Percentiles rank a stretch among this genome's conserved stretches.
Conservation (phyloP, 2,329 filamentous ascomycete species). For the Phyllosticta citrichinensis region DNA sequence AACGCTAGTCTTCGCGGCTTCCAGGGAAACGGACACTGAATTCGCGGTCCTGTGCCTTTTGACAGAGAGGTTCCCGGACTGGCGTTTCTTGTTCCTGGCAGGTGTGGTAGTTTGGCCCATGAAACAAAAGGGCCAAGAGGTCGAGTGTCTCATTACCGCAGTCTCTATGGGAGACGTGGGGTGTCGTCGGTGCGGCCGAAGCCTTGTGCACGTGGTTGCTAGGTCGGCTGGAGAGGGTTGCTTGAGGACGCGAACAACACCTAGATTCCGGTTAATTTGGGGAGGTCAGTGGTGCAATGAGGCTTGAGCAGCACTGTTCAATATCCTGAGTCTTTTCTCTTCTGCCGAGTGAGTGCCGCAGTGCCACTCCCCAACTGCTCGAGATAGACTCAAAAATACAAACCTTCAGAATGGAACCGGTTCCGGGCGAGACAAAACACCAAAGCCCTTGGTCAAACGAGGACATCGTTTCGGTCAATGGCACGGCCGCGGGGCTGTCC, state of each 20-base stretch:
- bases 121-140: background rate
- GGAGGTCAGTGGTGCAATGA: background rate
- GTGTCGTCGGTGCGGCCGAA: background rate
- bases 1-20: background rate
- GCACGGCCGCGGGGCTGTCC: background rate
- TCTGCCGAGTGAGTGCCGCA: background rate
- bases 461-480: background rate
- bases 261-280: background rate
- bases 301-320: background rate
- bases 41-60: background rate
- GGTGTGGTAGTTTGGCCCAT: background rate
- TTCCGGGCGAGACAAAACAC: background rate
- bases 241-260: background rate
- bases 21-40: background rate
- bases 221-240: background rate
- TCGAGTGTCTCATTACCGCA: background rate
- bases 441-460: background rate
- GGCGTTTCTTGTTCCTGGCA: background rate
- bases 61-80: background rate
- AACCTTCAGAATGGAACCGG: background rate
- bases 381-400: background rate
- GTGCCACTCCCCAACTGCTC: background rate
- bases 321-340: background rate
- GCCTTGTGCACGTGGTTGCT: background rate
- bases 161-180: background rate